Conservation (phyloP, 441 rosid species). For the Gossypium aridum region DNA sequence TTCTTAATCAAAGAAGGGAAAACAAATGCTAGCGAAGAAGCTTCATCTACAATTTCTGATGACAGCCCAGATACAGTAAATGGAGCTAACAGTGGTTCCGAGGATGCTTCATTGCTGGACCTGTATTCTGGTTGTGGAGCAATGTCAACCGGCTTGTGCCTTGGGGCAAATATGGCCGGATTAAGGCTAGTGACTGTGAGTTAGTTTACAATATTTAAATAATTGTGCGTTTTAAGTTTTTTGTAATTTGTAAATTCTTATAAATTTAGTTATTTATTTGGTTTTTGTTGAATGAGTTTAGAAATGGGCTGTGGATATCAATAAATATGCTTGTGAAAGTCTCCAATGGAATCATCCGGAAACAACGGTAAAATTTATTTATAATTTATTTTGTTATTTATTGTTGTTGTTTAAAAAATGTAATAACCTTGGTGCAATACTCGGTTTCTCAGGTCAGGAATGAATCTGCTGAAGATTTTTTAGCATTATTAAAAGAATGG, state of each 20-base stretch:
- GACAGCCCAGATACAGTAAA: slow-evolving; percentile 21
- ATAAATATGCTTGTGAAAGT: slow-evolving; percentile 50
- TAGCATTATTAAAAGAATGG: slow-evolving; percentile 54
- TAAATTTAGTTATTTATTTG: not conserved
- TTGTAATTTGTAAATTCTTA: not conserved
- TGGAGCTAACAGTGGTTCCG: slow-evolving; percentile 8
- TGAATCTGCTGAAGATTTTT: slow-evolving; percentile 53
- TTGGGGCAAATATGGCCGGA: slow-evolving; percentile 56
- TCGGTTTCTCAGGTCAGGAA: slow-evolving; percentile 49
- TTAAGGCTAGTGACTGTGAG: slow-evolving; percentile 56
- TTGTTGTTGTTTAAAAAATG: not conserved
- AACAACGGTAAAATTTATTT: slow-evolving; percentile 35
- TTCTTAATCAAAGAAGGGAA: slow-evolving; percentile 13
- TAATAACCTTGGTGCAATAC: not conserved
- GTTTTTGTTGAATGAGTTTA: slow-evolving; percentile 14
- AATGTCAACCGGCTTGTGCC: slow-evolving; percentile 78
- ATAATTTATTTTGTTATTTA: too few species aligned
- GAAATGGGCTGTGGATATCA: slow-evolving; percentile 82
- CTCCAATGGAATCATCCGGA: slow-evolving; percentile 55
- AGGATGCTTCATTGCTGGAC: slow-evolving; percentile 41
- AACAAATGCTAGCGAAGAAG: slow-evolving; percentile 30
- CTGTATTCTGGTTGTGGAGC: slow-evolving; percentile 86
- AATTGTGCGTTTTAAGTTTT: not conserved
- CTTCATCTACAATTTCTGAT: slow-evolving; percentile 47
- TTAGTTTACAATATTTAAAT: not conserved